Conservation (phyloP, 352 stramenopile genomes). For the Phytopythium litorale region DNA sequence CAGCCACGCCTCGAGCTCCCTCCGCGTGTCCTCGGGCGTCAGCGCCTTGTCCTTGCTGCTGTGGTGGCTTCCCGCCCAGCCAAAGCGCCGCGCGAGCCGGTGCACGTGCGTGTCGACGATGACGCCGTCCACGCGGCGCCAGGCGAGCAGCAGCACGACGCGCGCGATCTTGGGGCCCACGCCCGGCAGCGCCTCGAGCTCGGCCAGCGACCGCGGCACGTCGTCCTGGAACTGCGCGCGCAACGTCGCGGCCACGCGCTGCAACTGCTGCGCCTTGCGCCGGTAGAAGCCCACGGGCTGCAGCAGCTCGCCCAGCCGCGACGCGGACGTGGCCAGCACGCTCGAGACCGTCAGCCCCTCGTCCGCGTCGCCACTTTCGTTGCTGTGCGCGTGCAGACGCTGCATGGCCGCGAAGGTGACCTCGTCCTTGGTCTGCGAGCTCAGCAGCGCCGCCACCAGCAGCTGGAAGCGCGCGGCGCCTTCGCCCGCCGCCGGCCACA, state of each 20-base stretch:
- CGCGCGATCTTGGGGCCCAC: slow-evolving; percentile 75
- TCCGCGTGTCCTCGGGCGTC: slow-evolving; percentile 44
- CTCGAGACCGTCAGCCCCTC: slow-evolving; percentile 43
- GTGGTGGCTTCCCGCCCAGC: slow-evolving; percentile 26
- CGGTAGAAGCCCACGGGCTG: slow-evolving; percentile 71
- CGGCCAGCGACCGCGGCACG: slow-evolving; percentile 39
- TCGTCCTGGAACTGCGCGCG: slow-evolving; percentile 31
- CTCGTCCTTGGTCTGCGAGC: slow-evolving; percentile 67
- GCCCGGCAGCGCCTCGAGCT: slow-evolving; percentile 49
- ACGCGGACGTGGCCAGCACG: slow-evolving; percentile 26
- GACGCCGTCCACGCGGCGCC: slow-evolving; percentile 56
- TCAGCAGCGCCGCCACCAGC: slow-evolving; percentile 57
- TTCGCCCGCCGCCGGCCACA: slow-evolving; percentile 19
- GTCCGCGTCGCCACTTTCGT: slow-evolving; percentile 2
- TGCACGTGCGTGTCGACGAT: slow-evolving; percentile 83
- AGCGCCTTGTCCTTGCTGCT: slow-evolving; percentile 1
- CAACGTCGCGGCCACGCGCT: slow-evolving; percentile 42
- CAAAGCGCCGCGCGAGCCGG: slow-evolving; percentile 55
- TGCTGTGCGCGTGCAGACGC: slow-evolving; percentile 40
- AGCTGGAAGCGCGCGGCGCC: slow-evolving; percentile 51
- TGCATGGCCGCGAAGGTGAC: slow-evolving; percentile 73
- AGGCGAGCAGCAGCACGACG: slow-evolving; percentile 59
- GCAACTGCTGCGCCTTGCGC: slow-evolving; percentile 65
- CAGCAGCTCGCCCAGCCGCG: slow-evolving; percentile 44
- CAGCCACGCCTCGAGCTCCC: slow-evolving; percentile 60